Evolutionary conservation across 257 asterid species (phyloP).

Genomic region (Echites panduratus): DNA sequence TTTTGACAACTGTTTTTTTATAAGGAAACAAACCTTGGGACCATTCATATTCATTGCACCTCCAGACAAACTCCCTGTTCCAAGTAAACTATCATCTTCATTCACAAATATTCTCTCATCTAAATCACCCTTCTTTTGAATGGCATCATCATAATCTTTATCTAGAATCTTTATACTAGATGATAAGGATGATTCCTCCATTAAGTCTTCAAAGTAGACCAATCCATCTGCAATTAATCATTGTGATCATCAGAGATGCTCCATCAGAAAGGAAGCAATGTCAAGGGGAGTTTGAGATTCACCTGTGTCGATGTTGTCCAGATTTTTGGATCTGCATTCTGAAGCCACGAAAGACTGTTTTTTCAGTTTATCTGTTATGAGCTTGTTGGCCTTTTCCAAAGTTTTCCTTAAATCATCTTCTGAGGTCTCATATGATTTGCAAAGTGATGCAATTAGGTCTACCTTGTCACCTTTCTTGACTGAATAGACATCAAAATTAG

Average conservation of each 20-base stretch:
- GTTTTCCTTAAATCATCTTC: constrained; percentile 71
- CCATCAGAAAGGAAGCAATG: not conserved
- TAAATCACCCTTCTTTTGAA: constrained; percentile 55
- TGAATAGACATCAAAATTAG: constrained; percentile 23
- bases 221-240: constrained; percentile 62
- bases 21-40: constrained; percentile 28
- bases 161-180: constrained; percentile 53
- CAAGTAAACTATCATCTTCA: constrained; percentile 80
- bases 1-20: constrained; percentile 2
- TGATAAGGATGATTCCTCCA: constrained; percentile 60
- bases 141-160: constrained; percentile 56
- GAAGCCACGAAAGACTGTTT: constrained; percentile 53
- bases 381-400: constrained; percentile 55
- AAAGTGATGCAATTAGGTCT: constrained; percentile 74
- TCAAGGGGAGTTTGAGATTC: constrained; percentile 7
- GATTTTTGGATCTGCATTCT: constrained; percentile 46
- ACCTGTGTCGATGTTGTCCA: constrained; percentile 64
- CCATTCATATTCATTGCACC: constrained; percentile 49
- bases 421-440: constrained; percentile 68
- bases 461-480: constrained; percentile 73
- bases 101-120: constrained; percentile 84
- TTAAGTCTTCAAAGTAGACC: constrained; percentile 64
- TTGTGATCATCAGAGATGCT: constrained; percentile 2
- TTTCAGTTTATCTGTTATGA: constrained; percentile 57
- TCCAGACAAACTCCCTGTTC: constrained; percentile 80